phyloP scores from a whole-genome alignment of 768 basidiomycete genomes.

The Phanerodontia chrysosporium region DNA sequence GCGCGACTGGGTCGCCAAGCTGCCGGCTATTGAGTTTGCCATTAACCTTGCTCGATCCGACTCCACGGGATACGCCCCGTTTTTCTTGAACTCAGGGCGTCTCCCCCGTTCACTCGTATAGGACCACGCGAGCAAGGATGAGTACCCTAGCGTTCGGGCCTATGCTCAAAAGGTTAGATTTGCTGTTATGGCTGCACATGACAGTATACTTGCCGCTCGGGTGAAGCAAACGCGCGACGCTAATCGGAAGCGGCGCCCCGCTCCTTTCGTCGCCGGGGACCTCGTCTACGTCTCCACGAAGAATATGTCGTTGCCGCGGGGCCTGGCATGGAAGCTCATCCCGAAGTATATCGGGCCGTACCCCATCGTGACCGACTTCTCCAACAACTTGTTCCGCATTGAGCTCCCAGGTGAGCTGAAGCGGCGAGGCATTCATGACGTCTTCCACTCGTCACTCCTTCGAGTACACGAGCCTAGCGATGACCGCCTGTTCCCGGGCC shows the following conservation, averaged over 20 bases:
- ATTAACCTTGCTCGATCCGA: conserved; percentile 29
- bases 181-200: conserved; percentile 23
- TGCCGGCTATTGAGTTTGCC: conserved; percentile 35
- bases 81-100: conserved; percentile 22
- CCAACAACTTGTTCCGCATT: conserved; percentile 21
- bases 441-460: conserved; percentile 33
- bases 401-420: conserved; percentile 26
- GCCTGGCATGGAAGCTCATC: conserved; percentile 30
- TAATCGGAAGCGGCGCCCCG: conserved; percentile 20
- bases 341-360: conserved; percentile 39
- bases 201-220: conserved; percentile 32
- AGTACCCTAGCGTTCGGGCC: conserved; percentile 18
- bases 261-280: conserved; percentile 18
- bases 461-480: conserved; percentile 27
- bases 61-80: conserved; percentile 33
- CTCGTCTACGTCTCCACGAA: conserved; percentile 34
- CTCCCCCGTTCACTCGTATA: conserved; percentile 12
- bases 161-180: conserved; percentile 23
- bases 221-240: conserved; percentile 28
- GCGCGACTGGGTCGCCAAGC: conserved; percentile 27
- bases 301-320: conserved; percentile 32
- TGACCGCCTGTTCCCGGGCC: conserved; percentile 32
- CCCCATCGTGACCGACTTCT: conserved; percentile 18
- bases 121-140: neutral
- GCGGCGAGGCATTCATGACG: conserved; percentile 26